phyloP scores from a whole-genome alignment of 768 basidiomycete genomes.

The Podaxis sp. region DNA sequence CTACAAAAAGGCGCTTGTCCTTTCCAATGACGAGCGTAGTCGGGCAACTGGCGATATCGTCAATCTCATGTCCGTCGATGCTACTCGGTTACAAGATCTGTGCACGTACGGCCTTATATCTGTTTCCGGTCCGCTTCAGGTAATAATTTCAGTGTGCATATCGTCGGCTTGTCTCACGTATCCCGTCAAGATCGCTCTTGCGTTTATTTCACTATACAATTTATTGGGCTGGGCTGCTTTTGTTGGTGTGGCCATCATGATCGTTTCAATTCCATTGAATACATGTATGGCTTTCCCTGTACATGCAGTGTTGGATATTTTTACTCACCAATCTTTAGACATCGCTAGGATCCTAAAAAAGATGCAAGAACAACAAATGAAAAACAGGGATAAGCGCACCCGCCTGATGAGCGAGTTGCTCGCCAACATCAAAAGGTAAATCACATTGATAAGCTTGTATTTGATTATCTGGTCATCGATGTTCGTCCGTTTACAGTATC shows the following conservation, averaged over 20 bases:
- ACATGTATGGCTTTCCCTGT: constrained; percentile 35
- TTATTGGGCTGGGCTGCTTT: constrained; percentile 91
- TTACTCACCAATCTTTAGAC: constrained; percentile 21
- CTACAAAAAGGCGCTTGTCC: constrained; percentile 80
- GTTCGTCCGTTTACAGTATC: constrained; percentile 44
- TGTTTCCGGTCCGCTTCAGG: constrained; percentile 84
- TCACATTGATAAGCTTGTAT: not conserved
- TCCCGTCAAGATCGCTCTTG: constrained; percentile 62
- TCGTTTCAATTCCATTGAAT: constrained; percentile 74
- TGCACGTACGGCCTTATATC: constrained; percentile 82
- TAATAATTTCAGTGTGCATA: constrained; percentile 17
- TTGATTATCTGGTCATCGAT: not conserved
- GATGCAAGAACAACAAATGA: constrained; percentile 90
- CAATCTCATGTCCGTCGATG: constrained; percentile 89
- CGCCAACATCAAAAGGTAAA: constrained; percentile 80
- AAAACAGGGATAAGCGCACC: constrained; percentile 81
- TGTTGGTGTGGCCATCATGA: constrained; percentile 85
- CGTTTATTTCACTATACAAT: constrained; percentile 85
- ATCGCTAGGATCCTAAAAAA: constrained; percentile 68
- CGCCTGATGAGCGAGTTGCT: constrained; percentile 92
- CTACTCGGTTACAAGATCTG: constrained; percentile 73
- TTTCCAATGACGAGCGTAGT: constrained; percentile 81
- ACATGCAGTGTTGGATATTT: not conserved
- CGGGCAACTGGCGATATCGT: constrained; percentile 90
- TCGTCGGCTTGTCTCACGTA: not conserved